Evolutionary conservation across 768 basidiomycete species (phyloP), one percentile per base, ranked within the genome.

Genomic region (button mushroom (Agaricus bisporus)): DNA sequence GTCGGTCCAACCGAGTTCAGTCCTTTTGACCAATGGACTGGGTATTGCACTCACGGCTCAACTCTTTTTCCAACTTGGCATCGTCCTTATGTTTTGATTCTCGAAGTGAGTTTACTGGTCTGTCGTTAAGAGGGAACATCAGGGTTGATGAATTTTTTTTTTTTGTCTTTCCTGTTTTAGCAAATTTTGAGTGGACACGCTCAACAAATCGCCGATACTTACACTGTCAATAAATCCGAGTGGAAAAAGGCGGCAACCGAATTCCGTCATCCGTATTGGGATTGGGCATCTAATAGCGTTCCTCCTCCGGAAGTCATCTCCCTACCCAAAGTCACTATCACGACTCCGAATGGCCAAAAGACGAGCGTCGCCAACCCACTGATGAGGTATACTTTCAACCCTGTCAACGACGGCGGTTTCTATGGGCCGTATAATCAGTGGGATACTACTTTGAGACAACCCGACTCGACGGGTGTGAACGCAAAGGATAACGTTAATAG

Each of bases 31-130:
- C 56, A 62, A 7, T 73, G 67, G 67, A 65, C 68, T n/a, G 80
- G 80, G 3, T 81, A 82, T 58, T 82, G 80, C 60, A 73, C 71
- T n/a, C 81, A 83, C 60, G 76, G 75, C 14, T 74, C 73, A 1
- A 68, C 74, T 8, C 64, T 80, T 9, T 81, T 81, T 68, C 79
- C 79, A 7, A 79, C 76, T 4, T 81, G 77, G 75, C 80, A 83
- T 57, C 64, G 81, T 47, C 77, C 78, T 2, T 81, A 81, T 56
- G 62, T 81, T 22, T 61, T 72, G 32, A 63, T 80, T 1, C 73
- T 72, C 54, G 80, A 83, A 70, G 80, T 80, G 43, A 9, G 67
- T 39, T 11, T 22, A 2, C 39, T 28, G 18, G 10, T n/a, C 3
- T 28, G 10, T 26, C 14, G 8, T 22, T 1, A 12, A 25, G 20